phyloP scores from a whole-genome alignment of 1,284 basidiomycete genomes.

The Ganoderma boninense region DNA sequence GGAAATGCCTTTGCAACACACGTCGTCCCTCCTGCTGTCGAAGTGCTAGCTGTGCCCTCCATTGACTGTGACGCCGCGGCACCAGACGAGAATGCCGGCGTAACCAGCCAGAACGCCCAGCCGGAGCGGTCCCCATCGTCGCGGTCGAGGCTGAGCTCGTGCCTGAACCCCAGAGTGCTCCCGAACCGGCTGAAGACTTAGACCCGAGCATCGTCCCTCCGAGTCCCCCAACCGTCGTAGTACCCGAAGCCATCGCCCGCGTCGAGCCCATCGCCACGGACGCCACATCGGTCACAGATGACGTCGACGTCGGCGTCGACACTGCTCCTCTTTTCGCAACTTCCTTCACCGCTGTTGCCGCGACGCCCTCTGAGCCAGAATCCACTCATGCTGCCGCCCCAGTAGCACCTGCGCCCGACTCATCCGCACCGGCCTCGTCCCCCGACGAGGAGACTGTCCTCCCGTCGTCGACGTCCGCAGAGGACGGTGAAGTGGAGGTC shows the following conservation, averaged over 20 bases:
- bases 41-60: neutral
- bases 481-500: constrained; percentile 27
- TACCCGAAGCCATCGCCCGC: neutral
- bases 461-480: constrained; percentile 15
- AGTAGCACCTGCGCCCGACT: neutral
- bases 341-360: neutral
- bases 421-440: constrained; percentile 4
- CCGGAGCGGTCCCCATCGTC: neutral
- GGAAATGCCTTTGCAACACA: no score
- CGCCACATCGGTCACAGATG: neutral
- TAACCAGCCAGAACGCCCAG: neutral
- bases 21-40: neutral
- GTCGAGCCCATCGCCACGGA: neutral
- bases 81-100: neutral
- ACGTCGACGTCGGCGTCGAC: neutral
- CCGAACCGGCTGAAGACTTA: neutral
- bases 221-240: neutral
- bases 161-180: neutral
- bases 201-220: neutral
- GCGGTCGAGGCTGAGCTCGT: neutral
- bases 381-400: no score
- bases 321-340: neutral
- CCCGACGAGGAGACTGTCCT: constrained; percentile 23
- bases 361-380: neutral
- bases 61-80: neutral